Percentiles rank a stretch among this genome's conserved stretches.
phyloP scores from a whole-genome alignment of 192 early-diverging fungal species.

The Rhizophagus prolifer region DNA sequence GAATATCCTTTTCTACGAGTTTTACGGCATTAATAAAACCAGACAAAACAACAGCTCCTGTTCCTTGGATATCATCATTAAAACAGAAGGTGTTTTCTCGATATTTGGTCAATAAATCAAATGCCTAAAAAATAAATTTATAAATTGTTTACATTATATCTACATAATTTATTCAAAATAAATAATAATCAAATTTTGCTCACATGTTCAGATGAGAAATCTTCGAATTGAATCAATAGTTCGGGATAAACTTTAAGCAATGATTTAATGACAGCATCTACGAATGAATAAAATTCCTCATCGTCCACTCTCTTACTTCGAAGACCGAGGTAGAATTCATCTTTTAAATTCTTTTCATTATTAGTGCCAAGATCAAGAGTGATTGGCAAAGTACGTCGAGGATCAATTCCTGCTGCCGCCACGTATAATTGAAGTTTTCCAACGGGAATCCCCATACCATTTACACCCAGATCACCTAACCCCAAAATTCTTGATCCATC shows the following conservation, averaged over 20 bases:
- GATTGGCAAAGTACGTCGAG: conserved; percentile 84
- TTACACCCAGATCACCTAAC: conserved; percentile 91
- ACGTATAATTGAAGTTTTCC: conserved; percentile 95
- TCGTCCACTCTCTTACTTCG: conserved; percentile 64
- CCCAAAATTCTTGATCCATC: conserved; percentile 95
- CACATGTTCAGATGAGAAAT: conserved; percentile 86
- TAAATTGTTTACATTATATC: conserved; percentile 7
- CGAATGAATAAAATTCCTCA: conserved; percentile 73
- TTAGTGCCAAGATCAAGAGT: conserved; percentile 91
- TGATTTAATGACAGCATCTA: conserved; percentile 79
- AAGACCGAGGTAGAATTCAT: conserved; percentile 89
- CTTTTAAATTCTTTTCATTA: conserved; percentile 74
- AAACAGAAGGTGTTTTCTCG: conserved; percentile 78
- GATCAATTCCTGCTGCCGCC: conserved; percentile 83
- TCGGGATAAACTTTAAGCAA: conserved; percentile 72
- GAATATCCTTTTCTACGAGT: conserved; percentile 55
- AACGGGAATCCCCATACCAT: conserved; percentile 94
- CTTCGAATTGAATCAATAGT: conserved; percentile 94
- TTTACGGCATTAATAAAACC: conserved; percentile 89
- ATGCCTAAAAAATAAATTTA: conserved; percentile 48
- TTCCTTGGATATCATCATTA: conserved; percentile 95
- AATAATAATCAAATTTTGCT: background rate
- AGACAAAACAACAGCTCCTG: conserved; percentile 90
- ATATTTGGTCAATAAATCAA: conserved; percentile 79
- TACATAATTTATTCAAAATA: background rate